phyloP scores from a whole-genome alignment of 176 grass and related monocot species.

The Bromus sterilis region DNA sequence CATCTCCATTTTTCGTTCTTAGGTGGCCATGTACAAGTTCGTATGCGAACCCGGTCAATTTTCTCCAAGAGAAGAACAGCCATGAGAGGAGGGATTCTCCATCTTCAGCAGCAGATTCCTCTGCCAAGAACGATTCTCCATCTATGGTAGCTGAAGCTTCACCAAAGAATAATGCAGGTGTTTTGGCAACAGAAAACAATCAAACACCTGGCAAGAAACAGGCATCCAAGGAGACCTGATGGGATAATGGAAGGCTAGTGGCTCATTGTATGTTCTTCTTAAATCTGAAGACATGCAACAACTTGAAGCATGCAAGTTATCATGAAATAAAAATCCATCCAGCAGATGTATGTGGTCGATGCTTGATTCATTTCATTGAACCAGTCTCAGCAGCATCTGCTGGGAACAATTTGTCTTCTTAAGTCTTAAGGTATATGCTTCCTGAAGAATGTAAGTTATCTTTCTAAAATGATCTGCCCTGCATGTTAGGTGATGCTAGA shows the following conservation, averaged over 20 bases:
- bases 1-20: constrained; percentile 4
- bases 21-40: constrained; percentile 71
- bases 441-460: not conserved
- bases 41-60: constrained; percentile 34
- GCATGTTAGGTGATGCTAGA: not conserved
- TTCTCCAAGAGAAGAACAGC: constrained; percentile 32
- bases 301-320: constrained; percentile 26
- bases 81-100: constrained; percentile 32
- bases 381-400: constrained; percentile 13
- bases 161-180: constrained; percentile 25
- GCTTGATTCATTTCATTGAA: constrained; percentile 21
- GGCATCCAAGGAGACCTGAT: constrained; percentile 53
- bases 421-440: not conserved
- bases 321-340: constrained; percentile 8
- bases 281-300: constrained; percentile 16
- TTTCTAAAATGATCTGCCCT: not conserved
- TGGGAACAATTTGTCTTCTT: not conserved
- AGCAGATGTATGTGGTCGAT: not conserved
- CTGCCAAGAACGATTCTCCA: constrained; percentile 32
- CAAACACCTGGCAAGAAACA: constrained; percentile 46
- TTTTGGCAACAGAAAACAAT: constrained; percentile 44
- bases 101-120: constrained; percentile 24
- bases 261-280: constrained; percentile 19
- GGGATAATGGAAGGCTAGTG: constrained; percentile 16
- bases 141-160: constrained; percentile 39